phyloP scores from a whole-genome alignment of 2,329 filamentous ascomycete species.

The Pyrenophora teres region DNA sequence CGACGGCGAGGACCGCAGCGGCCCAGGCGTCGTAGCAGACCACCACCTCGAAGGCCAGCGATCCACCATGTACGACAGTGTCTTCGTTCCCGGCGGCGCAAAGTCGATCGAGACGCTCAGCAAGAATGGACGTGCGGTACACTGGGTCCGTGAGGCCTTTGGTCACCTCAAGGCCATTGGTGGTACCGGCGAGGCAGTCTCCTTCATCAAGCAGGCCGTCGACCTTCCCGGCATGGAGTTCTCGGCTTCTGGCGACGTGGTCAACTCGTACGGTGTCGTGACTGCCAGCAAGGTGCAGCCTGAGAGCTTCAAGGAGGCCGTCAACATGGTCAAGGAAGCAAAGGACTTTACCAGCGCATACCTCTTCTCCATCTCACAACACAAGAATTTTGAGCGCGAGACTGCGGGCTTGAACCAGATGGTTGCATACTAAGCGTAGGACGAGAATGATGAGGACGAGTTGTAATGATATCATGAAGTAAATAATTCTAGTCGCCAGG shows the following conservation, averaged over 20 bases:
- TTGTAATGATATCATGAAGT: no score
- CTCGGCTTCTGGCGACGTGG: slow-evolving; percentile 56
- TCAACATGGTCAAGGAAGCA: slow-evolving; percentile 69
- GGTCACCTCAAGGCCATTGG: slow-evolving; percentile 81
- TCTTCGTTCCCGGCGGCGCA: slow-evolving; percentile 75
- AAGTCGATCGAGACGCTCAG: slow-evolving; percentile 66
- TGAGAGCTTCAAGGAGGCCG: slow-evolving; percentile 63
- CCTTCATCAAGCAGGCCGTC: slow-evolving; percentile 60
- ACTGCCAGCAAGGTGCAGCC: slow-evolving; percentile 63
- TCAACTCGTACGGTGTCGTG: slow-evolving; percentile 77
- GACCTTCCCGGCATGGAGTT: slow-evolving; percentile 56
- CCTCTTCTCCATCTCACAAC: slow-evolving; percentile 70
- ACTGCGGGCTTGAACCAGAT: slow-evolving; percentile 67
- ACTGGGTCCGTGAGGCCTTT: slow-evolving; percentile 81
- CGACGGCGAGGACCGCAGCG: slow-evolving; percentile 59
- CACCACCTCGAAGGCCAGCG: slow-evolving; percentile 81
- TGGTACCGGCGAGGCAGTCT: slow-evolving; percentile 72
- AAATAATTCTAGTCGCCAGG: no score
- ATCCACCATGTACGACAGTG: slow-evolving; percentile 78
- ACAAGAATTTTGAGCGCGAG: slow-evolving; percentile 76
- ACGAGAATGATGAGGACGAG: not conserved
- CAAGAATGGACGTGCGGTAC: slow-evolving; percentile 72
- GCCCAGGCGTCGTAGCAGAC: slow-evolving; percentile 65
- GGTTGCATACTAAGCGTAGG: slow-evolving; percentile 66
- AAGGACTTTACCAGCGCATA: slow-evolving; percentile 73